phyloP scores from a whole-genome alignment of 1,139 yeast genomes.

The Blastobotrys indianensis region DNA sequence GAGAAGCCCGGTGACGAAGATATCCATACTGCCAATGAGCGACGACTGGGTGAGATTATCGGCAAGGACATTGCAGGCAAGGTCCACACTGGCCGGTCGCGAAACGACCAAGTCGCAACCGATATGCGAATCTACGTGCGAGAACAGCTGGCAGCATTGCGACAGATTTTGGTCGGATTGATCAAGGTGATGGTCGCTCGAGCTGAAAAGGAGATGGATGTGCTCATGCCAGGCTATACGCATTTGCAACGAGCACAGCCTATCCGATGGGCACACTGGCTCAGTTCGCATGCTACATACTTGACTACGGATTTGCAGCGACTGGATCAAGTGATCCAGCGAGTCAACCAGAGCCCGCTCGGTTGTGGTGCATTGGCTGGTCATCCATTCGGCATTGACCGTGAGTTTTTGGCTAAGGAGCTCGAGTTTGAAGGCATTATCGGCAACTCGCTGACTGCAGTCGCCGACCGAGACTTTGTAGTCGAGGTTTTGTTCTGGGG shows the following conservation, averaged over 20 bases:
- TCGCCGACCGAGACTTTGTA: slow-evolving; percentile 94
- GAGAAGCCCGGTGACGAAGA: slow-evolving; percentile 95
- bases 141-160: slow-evolving; percentile 58
- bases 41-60: slow-evolving; percentile 92
- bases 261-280: slow-evolving; percentile 98
- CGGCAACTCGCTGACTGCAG: slow-evolving; percentile 93
- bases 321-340: slow-evolving; percentile 66
- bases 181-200: slow-evolving; percentile 64
- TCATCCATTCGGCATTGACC: slow-evolving; percentile 95
- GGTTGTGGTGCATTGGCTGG: slow-evolving; percentile 99
- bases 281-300: slow-evolving; percentile 90
- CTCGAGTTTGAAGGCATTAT: slow-evolving; percentile 57
- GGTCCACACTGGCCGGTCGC: slow-evolving; percentile 96
- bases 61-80: slow-evolving; percentile 93
- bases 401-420: slow-evolving; percentile 69
- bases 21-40: slow-evolving; percentile 96
- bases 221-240: slow-evolving; percentile 97
- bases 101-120: slow-evolving; percentile 98
- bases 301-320: slow-evolving; percentile 86
- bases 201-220: slow-evolving; percentile 80
- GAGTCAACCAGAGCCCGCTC: slow-evolving; percentile 84
- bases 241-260: slow-evolving; percentile 99
- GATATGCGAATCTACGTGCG: slow-evolving; percentile 95
- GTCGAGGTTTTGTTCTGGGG: slow-evolving; percentile 97
- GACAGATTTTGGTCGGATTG: slow-evolving; percentile 53